Conservation (phyloP, 1,284 basidiomycete species). For the Kalmanozyma brasiliensis region DNA sequence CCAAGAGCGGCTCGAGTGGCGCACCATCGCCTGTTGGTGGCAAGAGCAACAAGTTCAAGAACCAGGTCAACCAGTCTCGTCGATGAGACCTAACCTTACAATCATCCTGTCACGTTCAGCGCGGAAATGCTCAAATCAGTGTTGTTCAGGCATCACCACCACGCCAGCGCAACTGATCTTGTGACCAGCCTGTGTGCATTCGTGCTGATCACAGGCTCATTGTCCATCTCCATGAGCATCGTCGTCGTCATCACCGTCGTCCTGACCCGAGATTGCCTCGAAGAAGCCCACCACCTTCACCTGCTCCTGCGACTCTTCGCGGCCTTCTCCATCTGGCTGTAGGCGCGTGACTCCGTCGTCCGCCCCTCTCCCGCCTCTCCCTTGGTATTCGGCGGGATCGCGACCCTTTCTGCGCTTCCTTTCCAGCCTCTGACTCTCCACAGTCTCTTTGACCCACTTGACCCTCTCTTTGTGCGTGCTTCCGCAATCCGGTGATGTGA, state of each 20-base stretch:
- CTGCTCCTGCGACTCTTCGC: neutral
- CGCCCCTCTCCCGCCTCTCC: constrained; percentile 46
- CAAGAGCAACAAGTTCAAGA: constrained; percentile 36
- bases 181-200: too few species aligned
- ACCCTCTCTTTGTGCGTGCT: constrained; percentile 56
- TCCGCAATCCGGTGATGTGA: neutral
- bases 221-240: constrained; percentile 12
- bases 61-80: constrained; percentile 35
- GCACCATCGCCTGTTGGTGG: constrained; percentile 1
- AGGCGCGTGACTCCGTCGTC: constrained; percentile 35
- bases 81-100: too few species aligned
- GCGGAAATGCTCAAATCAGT: too few species aligned
- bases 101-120: too few species aligned
- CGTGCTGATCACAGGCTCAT: constrained; percentile 2
- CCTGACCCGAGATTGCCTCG: constrained; percentile 8
- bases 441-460: constrained; percentile 72
- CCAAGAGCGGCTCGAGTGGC: constrained; percentile 8
- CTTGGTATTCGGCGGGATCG: constrained; percentile 53
- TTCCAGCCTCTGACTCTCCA: constrained; percentile 74
- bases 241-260: constrained; percentile 10
- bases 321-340: neutral
- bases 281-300: constrained; percentile 25
- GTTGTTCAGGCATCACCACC: too few species aligned
- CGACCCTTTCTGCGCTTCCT: constrained; percentile 27
- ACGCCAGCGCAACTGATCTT: too few species aligned